These are phyloP conservation scores for Carallia pectinifolia DNA, from an alignment of 345 rosid species.

Conservation along the genomic window DNA sequence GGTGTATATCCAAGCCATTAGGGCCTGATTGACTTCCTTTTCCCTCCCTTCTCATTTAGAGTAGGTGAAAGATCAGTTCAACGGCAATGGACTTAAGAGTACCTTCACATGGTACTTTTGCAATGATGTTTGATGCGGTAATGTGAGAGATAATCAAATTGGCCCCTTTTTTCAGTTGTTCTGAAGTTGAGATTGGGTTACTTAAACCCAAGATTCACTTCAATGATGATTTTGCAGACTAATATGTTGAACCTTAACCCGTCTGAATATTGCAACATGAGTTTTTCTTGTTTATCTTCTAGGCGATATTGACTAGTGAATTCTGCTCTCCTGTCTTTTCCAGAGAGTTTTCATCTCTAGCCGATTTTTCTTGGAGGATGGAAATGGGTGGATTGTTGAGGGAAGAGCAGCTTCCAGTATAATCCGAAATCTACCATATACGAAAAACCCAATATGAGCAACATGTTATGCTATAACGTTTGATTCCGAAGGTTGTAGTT, in stretches of 20 bases:
- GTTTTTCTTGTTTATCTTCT: not conserved
- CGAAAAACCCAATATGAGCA: slow-evolving; percentile 3
- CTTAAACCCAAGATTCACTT: not conserved
- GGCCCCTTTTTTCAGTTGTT: not conserved
- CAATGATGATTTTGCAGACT: slow-evolving; percentile 6
- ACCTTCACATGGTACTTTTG: too few relatives aligned
- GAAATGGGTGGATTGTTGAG: slow-evolving; percentile 74
- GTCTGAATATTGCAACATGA: not conserved
- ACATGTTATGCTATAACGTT: slow-evolving; percentile 30
- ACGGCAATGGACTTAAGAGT: too few relatives aligned
- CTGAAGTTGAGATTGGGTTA: slow-evolving; percentile 6
- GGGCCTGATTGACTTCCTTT: too few relatives aligned
- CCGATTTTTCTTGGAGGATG: slow-evolving; percentile 92
- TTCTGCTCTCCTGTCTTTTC: slow-evolving; percentile 8
- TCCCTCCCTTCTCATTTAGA: too few relatives aligned
- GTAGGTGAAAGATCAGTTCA: too few relatives aligned
- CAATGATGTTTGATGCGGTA: too few relatives aligned
- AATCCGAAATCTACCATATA: slow-evolving; percentile 14
- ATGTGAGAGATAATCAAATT: too few relatives aligned
- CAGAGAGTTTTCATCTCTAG: slow-evolving; percentile 73
- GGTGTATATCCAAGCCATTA: too few relatives aligned
- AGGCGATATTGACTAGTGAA: not conserved
- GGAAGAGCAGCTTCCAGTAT: slow-evolving; percentile 53
- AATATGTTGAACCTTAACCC: slow-evolving; percentile 8
- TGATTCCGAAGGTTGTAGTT: slow-evolving; percentile 13